Base-by-base conservation (phyloP, 1,139 yeast genomes). In the Kluyveromyces sp. region DNA sequence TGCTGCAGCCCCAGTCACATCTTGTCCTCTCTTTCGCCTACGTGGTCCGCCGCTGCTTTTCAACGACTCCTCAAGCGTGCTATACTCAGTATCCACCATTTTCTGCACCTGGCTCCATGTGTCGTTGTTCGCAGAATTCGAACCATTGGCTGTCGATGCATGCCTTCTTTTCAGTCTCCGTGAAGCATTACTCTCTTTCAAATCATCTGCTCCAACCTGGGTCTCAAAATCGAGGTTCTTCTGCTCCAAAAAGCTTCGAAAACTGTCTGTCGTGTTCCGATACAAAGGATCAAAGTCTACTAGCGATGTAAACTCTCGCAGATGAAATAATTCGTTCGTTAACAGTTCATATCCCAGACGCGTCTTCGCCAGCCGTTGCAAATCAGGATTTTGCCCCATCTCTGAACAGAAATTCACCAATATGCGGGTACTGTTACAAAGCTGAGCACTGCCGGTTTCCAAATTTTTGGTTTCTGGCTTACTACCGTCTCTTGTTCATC, bases 321-420 rank as follows among this genome's bases (percentile, higher is more conserved):
- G 52, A 52, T 73, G 76, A 45, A 66, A 73, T 13, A 73, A 55
- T 48, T 74, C 76, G 43, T 69, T 68, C 0, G 68, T 53, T 32
- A 70, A 50, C 6, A 63, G 43, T 30, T 66, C 67, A 48, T 66
- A 66, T 17, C 61, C 49, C 20, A 59, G 53, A 40, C 60, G 48
- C 42, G 67, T 30, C 22, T 61, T 59, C 2, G 65, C 66, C 43
- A 67, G 44, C 26, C 51, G 51, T 8, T 57, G 58, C 28, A 15
- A 17, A 17, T 34, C 36, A 19, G 25, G 39, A 20, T 17, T 30
- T 38, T 33, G 17, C 7, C 39, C 20, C 45, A 42, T 42, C 25
- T 16, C 20, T 17, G 3, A 32, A 31, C 12, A 12, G 13, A 8
- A 17, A 38, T 30, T 11, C 20, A 17, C 13, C 15, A 15, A 20